A percentile compares a stretch with the other conserved stretches of the same genome.
These are phyloP conservation scores for Boletus semigastroideus DNA, from an alignment of 1,284 basidiomycete genomes.

Conservation along the genomic window DNA sequence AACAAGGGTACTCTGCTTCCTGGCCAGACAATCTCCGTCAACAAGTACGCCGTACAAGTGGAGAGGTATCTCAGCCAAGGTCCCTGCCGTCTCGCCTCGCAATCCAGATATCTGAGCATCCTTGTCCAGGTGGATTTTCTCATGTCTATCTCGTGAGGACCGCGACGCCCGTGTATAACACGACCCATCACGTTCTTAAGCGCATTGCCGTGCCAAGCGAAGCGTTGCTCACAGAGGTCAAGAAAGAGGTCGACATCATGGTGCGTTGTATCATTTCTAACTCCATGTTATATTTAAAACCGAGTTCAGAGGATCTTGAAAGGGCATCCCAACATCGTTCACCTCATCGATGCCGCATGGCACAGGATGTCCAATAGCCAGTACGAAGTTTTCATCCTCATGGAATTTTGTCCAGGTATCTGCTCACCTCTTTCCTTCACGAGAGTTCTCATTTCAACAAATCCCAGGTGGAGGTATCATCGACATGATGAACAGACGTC, in stretches of 20 bases:
- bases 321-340: slow-evolving; percentile 90
- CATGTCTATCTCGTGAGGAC: slow-evolving; percentile 97
- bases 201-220: slow-evolving; percentile 94
- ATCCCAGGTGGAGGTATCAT: slow-evolving; percentile 91
- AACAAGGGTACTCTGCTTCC: slow-evolving; percentile 67
- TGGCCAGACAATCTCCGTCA: slow-evolving; percentile 89
- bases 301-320: slow-evolving; percentile 71
- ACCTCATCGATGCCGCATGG: slow-evolving; percentile 94
- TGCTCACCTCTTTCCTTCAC: slow-evolving; percentile 15
- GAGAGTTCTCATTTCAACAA: slow-evolving; percentile 8
- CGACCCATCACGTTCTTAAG: slow-evolving; percentile 96
- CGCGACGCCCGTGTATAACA: slow-evolving; percentile 80
- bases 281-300: slow-evolving; percentile 21
- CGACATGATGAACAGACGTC: slow-evolving; percentile 97
- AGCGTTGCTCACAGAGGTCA: slow-evolving; percentile 88
- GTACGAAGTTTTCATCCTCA: slow-evolving; percentile 98
- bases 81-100: slow-evolving; percentile 29
- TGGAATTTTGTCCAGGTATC: slow-evolving; percentile 89
- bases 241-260: slow-evolving; percentile 99
- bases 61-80: slow-evolving; percentile 94
- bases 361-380: slow-evolving; percentile 77
- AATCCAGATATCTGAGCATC: slow-evolving; percentile 7
- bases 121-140: slow-evolving; percentile 86
- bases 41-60: slow-evolving; percentile 81
- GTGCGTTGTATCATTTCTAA: slow-evolving; percentile 48